These are phyloP conservation scores for Lactarius quietus DNA, from an alignment of 768 basidiomycete genomes.

Conservation along the genomic window DNA sequence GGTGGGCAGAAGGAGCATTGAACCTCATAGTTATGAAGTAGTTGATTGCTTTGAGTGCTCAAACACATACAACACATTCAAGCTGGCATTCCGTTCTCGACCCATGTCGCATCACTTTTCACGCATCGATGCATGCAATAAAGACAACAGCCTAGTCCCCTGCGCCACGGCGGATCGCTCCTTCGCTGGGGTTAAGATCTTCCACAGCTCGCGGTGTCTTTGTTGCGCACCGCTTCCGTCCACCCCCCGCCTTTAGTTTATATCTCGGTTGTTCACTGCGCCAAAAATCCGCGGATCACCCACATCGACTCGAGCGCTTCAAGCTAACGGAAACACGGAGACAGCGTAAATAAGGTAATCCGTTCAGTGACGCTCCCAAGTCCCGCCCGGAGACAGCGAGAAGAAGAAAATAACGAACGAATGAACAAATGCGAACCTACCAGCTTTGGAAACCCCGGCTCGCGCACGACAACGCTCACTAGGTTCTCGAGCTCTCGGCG, in stretches of 20 bases:
- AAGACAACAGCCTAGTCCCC: not conserved
- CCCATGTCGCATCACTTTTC: not conserved
- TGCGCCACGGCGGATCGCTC: too few species aligned
- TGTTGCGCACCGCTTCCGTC: too few species aligned
- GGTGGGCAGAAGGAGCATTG: not conserved
- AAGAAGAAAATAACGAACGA: not conserved
- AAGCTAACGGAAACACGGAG: conserved; percentile 34
- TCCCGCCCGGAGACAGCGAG: not conserved
- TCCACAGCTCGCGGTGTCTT: too few species aligned
- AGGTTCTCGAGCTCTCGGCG: conserved; percentile 50
- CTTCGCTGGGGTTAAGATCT: too few species aligned
- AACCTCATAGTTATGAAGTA: not conserved
- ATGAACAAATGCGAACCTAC: conserved; percentile 37
- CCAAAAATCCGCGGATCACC: conserved; percentile 30
- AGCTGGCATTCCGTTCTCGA: not conserved
- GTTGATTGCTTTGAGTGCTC: too few species aligned
- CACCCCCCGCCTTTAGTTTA: not conserved
- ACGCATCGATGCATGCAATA: not conserved
- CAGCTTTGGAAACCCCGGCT: conserved; percentile 75
- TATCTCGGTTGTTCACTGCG: conserved; percentile 3
- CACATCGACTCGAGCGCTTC: conserved; percentile 53
- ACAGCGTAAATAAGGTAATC: not conserved
- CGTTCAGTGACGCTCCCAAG: not conserved
- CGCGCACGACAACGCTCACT: conserved; percentile 59
- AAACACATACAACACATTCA: not conserved